These are phyloP conservation scores for Taxillus chinensis DNA, from an alignment of 164 flowering plant species.

Conservation along the genomic window DNA sequence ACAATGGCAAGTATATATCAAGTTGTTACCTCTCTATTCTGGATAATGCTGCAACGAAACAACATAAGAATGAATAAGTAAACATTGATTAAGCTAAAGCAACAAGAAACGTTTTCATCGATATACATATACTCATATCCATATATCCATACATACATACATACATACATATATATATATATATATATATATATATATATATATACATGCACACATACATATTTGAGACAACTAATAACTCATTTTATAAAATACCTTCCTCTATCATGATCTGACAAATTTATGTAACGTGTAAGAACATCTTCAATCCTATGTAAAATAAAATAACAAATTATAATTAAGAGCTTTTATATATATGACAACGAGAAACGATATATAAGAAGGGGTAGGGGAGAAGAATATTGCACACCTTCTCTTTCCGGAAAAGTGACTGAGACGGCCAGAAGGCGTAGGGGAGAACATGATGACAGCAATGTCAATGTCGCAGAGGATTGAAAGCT, in stretches of 20 bases:
- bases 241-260: conserved; percentile 27
- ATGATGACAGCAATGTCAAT: conserved; percentile 71
- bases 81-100: background rate
- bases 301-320: conserved; percentile 37
- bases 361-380: background rate
- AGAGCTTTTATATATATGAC: background rate
- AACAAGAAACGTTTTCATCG: too few species aligned
- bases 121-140: too few species aligned
- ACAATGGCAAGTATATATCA: background rate
- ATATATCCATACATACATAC: too few species aligned
- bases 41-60: conserved; percentile 24
- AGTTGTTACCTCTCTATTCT: conserved; percentile 36
- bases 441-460: conserved; percentile 52
- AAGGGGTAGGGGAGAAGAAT: background rate
- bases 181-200: too few species aligned
- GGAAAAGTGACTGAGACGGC: conserved; percentile 48
- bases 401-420: conserved; percentile 30
- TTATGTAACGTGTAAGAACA: conserved; percentile 36
- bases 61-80: background rate
- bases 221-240: too few species aligned
- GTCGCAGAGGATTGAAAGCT: conserved; percentile 61
- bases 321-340: background rate
- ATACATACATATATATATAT: too few species aligned
- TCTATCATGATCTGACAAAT: conserved; percentile 44
- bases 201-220: too few species aligned